A percentile compares a stretch with the other conserved stretches of the same genome.
Conservation (phyloP, 345 rosid species). For the Microcos paniculata region DNA sequence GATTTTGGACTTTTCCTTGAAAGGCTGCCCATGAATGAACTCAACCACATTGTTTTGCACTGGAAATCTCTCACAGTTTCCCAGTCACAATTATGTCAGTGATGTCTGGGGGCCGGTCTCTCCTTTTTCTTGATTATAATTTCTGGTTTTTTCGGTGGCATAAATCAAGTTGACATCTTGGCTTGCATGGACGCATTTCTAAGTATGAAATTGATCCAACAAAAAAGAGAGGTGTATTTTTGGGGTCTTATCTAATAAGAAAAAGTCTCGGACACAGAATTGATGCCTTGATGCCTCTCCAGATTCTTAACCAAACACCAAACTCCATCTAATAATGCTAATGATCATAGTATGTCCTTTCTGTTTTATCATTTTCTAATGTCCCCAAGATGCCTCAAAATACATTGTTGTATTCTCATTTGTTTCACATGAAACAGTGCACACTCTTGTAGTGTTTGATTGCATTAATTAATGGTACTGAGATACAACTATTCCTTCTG, state of each 20-base stretch:
- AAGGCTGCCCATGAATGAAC: neutral
- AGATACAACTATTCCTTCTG: slow-evolving; percentile 5
- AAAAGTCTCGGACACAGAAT: neutral
- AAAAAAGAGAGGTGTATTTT: neutral
- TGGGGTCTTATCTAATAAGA: neutral
- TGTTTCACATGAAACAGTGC: slow-evolving; percentile 10
- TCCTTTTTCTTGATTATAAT: slow-evolving; percentile 7
- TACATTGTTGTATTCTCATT: slow-evolving; percentile 12
- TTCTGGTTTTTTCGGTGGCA: neutral
- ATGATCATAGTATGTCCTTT: slow-evolving; percentile 21
- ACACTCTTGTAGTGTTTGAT: neutral
- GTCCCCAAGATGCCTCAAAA: slow-evolving; percentile 20
- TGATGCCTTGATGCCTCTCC: slow-evolving; percentile 4
- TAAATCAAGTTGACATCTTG: neutral
- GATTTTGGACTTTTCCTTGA: neutral
- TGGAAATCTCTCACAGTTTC: slow-evolving; percentile 7
- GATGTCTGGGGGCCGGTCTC: neutral
- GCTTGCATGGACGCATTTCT: neutral
- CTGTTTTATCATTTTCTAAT: slow-evolving; percentile 20
- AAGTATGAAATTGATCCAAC: slow-evolving; percentile 1
- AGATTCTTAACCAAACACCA: slow-evolving; percentile 20
- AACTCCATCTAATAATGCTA: neutral
- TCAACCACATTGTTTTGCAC: neutral
- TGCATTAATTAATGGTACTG: slow-evolving; percentile 4
- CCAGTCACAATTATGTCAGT: slow-evolving; percentile 12